Evolutionary conservation across 768 basidiomycete species (phyloP), one percentile per base, ranked within the genome.

Genomic region (Kwoniella europaea): DNA sequence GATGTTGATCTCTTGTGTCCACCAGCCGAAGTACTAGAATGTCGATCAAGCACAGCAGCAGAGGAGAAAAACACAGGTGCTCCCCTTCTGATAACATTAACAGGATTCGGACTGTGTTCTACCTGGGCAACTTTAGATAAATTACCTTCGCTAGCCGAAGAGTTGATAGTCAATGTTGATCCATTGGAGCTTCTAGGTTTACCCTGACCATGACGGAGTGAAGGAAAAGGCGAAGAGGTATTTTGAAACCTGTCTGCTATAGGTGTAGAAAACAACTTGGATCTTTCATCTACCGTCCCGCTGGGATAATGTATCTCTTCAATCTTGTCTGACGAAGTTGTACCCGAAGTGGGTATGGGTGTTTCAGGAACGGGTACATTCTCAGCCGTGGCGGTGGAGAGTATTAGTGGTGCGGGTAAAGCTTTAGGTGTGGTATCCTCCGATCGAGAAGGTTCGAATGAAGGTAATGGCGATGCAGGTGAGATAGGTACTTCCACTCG

Each of bases 1-100:
- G 72, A 70, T 24, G 57, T 55, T 7, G 63, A 63, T 57, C 68
- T 27, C 13, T 42, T 50, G 16, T 65, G 64, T 10, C 54, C 63
- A 29, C 50, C 42, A 12, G 50, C 60, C 10, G 41, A 13, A 20
- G 56, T 54, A 7, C 63, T 57, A 15, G 15, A 18, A 20, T 66
- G 70, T 35, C 66, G 50, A 16, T 71, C 65, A 4, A 56, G 50
- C 20, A 58, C 67, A 16, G 56, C 67, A 13, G 72, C 55, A 27
- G 79, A 74, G 24, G 67, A 71, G 71, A 80, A 80, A 68, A 80
- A 80, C 5, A 74, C 74, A 6, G 75, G 74, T 54, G 62, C 71
- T 22, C 79, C 79, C 10, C 75, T 61, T 59, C 79, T 43, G 54
- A 78, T 66, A n/a, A 72, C 62, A 18, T 70, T 69, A 15, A 75